These are phyloP conservation scores for Aureoboletus auriporus DNA, from an alignment of 768 basidiomycete species.

Conservation along the genomic window DNA sequence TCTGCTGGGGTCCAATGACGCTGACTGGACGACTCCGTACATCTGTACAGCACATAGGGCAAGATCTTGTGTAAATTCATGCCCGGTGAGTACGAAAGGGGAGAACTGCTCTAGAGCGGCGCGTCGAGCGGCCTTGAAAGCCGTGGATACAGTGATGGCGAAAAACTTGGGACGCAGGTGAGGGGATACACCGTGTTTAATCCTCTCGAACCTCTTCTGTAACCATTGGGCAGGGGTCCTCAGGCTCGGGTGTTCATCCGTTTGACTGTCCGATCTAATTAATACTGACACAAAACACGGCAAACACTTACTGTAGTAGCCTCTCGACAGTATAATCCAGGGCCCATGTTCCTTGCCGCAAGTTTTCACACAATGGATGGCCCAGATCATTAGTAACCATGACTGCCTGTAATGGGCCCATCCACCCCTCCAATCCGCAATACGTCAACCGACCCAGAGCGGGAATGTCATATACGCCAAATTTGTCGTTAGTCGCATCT, in stretches of 20 bases:
- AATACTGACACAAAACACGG: conserved; percentile 8
- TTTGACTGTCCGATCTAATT: conserved; percentile 43
- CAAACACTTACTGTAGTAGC: conserved; percentile 56
- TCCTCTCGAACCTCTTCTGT: conserved; percentile 77
- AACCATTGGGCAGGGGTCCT: conserved; percentile 77
- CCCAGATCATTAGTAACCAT: conserved; percentile 92
- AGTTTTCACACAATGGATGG: conserved; percentile 82
- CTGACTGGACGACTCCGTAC: conserved; percentile 87
- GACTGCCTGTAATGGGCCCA: conserved; percentile 80
- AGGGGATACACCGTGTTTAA: conserved; percentile 69
- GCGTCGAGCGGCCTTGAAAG: conserved; percentile 87
- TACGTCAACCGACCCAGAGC: conserved; percentile 73
- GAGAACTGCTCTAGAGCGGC: conserved; percentile 84
- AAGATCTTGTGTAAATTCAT: conserved; percentile 86
- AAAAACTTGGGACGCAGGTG: conserved; percentile 97
- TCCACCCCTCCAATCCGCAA: conserved; percentile 97
- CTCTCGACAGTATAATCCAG: conserved; percentile 80
- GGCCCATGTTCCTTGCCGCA: conserved; percentile 89
- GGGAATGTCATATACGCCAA: conserved; percentile 82
- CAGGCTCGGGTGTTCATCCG: conserved; percentile 62
- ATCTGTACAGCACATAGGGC: conserved; percentile 85
- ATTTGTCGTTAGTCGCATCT: conserved; percentile 78
- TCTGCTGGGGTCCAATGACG: conserved; percentile 75
- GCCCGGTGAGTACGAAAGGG: conserved; percentile 80
- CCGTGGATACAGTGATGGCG: conserved; percentile 83